Base-by-base conservation (phyloP, 768 basidiomycete genomes). In the Boletus insuetus region DNA sequence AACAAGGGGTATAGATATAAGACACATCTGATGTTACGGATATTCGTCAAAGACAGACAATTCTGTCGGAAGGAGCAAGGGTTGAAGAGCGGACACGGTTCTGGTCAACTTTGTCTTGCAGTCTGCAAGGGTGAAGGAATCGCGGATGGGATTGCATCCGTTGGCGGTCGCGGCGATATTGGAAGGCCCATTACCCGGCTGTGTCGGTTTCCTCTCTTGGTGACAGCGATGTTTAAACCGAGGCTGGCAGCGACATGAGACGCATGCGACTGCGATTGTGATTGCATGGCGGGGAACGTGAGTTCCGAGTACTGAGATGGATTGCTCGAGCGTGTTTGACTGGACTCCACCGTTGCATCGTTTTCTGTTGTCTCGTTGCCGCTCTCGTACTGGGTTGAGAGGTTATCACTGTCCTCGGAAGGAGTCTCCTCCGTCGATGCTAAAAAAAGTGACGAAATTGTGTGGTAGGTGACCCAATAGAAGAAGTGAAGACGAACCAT, bases 351-450 rank as follows among this genome's bases (percentile, higher is more conserved):
- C 39, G 77, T 78, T 19, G 68, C 72, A 45, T 85, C 83, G 38
- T 78, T 78, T 58, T 85, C 88, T 22, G 82, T 82, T 17, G 82
- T 82, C 61, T 91, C 90, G 37, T 85, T 81, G 29, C 85, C 87
- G 63, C 88, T 91, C 55, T 88, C 89, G 48, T 89, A 88, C 40
- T 83, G 80, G 22, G 82, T 65, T 4, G 86, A 87, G 52, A 79
- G 69, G 51, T 84, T 83, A 48, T 91, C 91, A 37, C 80, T 82
- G 48, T 89, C 89, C 48, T 82, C 81, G 6, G 86, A 89, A 47
- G 79, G 83, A 3, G 72, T 75, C 57, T 89, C 90, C 51, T 88
- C 85, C 44, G 79, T 68, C 54, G 79, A 62, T 46, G 75, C 75
- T 77, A 61, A 53, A 49, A 48, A 57, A 55, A 19, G 26, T 19